A percentile compares a stretch with the other conserved stretches of the same genome.
Conservation (phyloP, 2,329 filamentous ascomycete species). For the Fusarium sp. region DNA sequence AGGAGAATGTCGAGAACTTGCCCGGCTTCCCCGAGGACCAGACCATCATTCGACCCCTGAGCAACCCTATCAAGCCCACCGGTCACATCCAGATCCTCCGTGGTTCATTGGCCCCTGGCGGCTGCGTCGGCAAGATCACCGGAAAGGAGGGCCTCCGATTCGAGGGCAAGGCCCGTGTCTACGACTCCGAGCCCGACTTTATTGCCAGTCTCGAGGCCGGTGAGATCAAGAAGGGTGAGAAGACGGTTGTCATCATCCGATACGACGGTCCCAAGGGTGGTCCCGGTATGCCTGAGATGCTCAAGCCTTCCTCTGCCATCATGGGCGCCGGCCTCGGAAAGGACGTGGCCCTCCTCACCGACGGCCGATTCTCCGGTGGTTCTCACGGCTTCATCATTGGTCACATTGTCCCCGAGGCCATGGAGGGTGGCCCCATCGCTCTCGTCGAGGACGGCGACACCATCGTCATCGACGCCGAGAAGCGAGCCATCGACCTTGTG, state of each 20-base stretch:
- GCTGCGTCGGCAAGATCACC: conserved; percentile 92
- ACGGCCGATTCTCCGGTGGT: conserved; percentile 81
- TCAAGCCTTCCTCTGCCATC: conserved; percentile 90
- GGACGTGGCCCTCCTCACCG: conserved; percentile 77
- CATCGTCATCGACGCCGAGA: conserved; percentile 84
- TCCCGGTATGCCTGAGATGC: conserved; percentile 93
- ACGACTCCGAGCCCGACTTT: conserved; percentile 83
- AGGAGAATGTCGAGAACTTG: conserved; percentile 81
- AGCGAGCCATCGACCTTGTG: conserved; percentile 72
- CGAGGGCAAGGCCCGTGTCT: conserved; percentile 81
- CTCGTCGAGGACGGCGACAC: conserved; percentile 83
- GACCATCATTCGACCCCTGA: conserved; percentile 80
- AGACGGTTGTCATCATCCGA: conserved; percentile 88
- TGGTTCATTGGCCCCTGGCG: conserved; percentile 84
- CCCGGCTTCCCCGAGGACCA: conserved; percentile 80
- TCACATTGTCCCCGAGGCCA: conserved; percentile 87
- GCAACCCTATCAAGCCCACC: conserved; percentile 85
- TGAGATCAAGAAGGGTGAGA: conserved; percentile 83
- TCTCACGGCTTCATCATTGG: conserved; percentile 89
- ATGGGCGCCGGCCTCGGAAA: conserved; percentile 88
- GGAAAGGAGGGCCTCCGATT: conserved; percentile 91
- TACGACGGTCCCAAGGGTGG: conserved; percentile 95
- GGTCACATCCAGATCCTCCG: conserved; percentile 90
- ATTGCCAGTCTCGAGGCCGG: conserved; percentile 80
- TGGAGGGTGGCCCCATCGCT: conserved; percentile 84